Evolutionary conservation across 106 monocot species (phyloP).

Genomic region (Apostasia shenzhenica): DNA sequence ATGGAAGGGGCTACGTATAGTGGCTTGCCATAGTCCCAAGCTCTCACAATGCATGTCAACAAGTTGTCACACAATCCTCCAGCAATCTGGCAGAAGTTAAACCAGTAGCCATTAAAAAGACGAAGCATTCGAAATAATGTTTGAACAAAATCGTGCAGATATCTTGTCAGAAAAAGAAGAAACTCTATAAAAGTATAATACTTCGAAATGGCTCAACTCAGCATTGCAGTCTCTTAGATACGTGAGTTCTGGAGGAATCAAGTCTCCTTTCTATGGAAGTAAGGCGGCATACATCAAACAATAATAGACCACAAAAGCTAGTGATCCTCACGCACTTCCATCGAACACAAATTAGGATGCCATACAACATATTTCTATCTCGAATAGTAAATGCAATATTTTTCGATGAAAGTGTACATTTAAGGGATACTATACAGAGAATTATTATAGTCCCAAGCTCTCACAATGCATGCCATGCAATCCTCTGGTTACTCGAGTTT

Average conservation of each 20-base stretch:
- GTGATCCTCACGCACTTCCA: no score
- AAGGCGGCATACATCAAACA: no score
- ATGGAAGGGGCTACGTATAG: conserved; percentile 91
- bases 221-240: no score
- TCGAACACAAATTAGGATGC: no score
- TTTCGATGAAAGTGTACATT: conserved; percentile 95
- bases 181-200: no score
- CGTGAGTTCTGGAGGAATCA: no score
- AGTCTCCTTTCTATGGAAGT: no score
- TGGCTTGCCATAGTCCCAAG: conserved; percentile 90
- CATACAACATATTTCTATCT: conserved; percentile 13
- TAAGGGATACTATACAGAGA: conserved; percentile 85
- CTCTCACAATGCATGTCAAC: conserved; percentile 80
- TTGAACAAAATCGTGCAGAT: no score
- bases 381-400: conserved; percentile 71
- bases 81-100: conserved; percentile 53
- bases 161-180: no score
- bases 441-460: conserved; percentile 91
- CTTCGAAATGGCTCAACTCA: no score
- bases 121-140: no score
- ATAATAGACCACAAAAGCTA: no score
- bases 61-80: conserved; percentile 92
- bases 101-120: neutral
- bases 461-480: conserved; percentile 82
- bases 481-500: conserved; percentile 31